Evolutionary conservation across 225 moss, liverwort and hornwort genomes (phyloP).

Genomic region (Bryum argenteum): DNA sequence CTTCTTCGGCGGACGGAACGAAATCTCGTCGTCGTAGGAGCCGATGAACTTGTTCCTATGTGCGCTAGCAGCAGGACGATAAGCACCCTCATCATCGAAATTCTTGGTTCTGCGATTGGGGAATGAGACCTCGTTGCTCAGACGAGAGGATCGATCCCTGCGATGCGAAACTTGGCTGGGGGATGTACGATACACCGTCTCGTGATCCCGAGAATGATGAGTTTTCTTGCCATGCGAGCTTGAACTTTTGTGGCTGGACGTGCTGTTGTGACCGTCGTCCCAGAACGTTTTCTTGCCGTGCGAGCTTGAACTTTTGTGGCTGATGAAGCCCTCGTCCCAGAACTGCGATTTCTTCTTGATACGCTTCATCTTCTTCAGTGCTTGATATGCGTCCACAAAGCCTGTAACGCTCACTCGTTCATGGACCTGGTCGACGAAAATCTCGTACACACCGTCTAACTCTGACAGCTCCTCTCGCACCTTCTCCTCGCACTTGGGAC

Average conservation of each 20-base stretch:
- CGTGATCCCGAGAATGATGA: slow-evolving; percentile 26
- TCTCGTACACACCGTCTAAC: slow-evolving; percentile 39
- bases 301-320: neutral
- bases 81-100: neutral
- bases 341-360: slow-evolving; percentile 58
- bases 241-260: neutral
- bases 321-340: slow-evolving; percentile 18
- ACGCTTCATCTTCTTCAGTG: slow-evolving; percentile 58
- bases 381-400: slow-evolving; percentile 44
- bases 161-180: slow-evolving; percentile 37
- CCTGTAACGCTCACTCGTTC: slow-evolving; percentile 42
- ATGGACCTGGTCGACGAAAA: slow-evolving; percentile 35
- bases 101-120: too few species aligned
- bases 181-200: slow-evolving; percentile 35
- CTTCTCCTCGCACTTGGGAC: slow-evolving; percentile 54
- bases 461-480: slow-evolving; percentile 51
- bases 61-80: slow-evolving; percentile 3
- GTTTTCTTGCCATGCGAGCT: slow-evolving; percentile 17
- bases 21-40: slow-evolving; percentile 10
- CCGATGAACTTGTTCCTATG: neutral
- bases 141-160: slow-evolving; percentile 17
- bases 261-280: neutral
- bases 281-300: slow-evolving; percentile 20
- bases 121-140: too few species aligned
- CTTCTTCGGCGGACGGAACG: neutral